Conservation (phyloP, 2,329 filamentous ascomycete species). For the Fusarium caatingaense region DNA sequence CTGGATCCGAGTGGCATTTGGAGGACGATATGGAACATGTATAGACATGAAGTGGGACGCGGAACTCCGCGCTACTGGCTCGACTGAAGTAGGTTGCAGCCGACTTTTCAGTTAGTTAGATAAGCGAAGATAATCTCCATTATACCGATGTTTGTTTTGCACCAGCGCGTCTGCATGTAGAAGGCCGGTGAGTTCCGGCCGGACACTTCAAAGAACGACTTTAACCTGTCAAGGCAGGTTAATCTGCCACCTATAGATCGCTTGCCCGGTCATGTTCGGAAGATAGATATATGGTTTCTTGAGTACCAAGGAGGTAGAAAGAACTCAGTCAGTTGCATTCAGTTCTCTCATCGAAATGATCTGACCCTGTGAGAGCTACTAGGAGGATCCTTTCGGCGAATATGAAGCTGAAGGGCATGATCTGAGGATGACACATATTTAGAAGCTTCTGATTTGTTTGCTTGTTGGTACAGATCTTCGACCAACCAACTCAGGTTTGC, state of each 20-base stretch:
- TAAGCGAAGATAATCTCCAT: neutral
- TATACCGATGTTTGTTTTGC: neutral
- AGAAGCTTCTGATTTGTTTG: conserved; percentile 5
- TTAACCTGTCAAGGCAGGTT: neutral
- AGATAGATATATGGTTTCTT: neutral
- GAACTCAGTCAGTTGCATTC: neutral
- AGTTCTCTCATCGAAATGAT: neutral
- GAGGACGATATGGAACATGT: neutral
- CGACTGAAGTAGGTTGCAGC: neutral
- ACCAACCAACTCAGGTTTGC: neutral
- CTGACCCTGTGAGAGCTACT: neutral
- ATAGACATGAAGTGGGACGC: neutral
- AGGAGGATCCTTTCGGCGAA: neutral
- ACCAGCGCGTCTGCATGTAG: neutral
- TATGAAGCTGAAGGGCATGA: neutral
- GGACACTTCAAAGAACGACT: neutral
- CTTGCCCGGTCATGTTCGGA: neutral
- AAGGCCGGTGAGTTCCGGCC: neutral
- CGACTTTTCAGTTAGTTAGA: neutral
- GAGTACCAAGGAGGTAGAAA: neutral
- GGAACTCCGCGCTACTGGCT: neutral
- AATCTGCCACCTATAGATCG: conserved; percentile 15
- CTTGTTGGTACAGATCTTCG: neutral
- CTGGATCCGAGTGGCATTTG: neutral
- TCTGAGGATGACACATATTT: conserved; percentile 2